phyloP scores from a whole-genome alignment of 345 rosid species.

The Microcos paniculata region DNA sequence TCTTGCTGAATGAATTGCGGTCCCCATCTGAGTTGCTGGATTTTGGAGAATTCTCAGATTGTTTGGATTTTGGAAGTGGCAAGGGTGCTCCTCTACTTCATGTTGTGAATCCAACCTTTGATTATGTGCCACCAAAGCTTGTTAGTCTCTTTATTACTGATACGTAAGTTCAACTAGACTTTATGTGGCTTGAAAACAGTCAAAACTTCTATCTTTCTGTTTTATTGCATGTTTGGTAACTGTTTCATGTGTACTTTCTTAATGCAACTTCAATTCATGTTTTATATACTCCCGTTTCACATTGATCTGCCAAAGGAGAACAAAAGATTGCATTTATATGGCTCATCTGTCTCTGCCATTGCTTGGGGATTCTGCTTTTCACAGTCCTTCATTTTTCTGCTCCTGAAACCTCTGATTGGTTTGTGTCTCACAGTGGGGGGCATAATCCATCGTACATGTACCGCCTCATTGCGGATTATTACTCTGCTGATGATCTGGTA shows the following conservation, averaged over 20 bases:
- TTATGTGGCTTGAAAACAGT: conserved; percentile 1
- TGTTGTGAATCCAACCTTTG: conserved; percentile 92
- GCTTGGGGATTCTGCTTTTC: background rate
- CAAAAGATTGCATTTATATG: background rate
- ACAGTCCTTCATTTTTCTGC: background rate
- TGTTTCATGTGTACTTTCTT: background rate
- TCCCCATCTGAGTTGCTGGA: conserved; percentile 94
- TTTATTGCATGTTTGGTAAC: background rate
- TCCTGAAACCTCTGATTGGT: background rate
- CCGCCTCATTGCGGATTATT: conserved; percentile 93
- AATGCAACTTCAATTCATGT: background rate
- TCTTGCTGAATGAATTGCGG: conserved; percentile 85
- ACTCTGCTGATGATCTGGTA: conserved; percentile 95
- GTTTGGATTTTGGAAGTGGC: conserved; percentile 75
- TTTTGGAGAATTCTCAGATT: conserved; percentile 98
- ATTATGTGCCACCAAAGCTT: conserved; percentile 94
- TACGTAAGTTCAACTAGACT: conserved; percentile 61
- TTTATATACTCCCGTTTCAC: background rate
- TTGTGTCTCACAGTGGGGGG: conserved; percentile 70
- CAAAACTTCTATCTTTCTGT: background rate
- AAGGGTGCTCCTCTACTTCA: conserved; percentile 77
- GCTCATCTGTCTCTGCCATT: background rate
- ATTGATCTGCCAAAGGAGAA: background rate
- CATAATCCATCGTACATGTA: conserved; percentile 98
- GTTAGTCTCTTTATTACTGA: conserved; percentile 97